Evolutionary conservation across 1,139 yeast species (phyloP), one percentile per base, ranked within the genome.

Genomic region (Entelexis paramagnoliae): DNA sequence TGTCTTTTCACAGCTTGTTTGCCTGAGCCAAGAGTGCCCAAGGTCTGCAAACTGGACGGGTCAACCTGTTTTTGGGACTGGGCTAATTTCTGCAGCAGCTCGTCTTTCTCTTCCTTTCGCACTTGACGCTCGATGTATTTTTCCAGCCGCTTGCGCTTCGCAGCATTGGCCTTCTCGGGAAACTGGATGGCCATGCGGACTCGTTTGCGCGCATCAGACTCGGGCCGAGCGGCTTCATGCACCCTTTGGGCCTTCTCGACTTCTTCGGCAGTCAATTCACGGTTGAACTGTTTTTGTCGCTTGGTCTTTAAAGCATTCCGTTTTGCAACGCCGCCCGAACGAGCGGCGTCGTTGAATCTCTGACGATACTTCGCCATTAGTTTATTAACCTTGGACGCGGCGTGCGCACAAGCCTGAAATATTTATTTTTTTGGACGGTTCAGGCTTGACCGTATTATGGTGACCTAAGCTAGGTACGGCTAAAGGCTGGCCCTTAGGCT

Each of bases 41-140:
- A 72, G 2, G 77, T 74, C 20, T 80, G 80, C 59, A 86, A 70
- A 17, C 77, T 62, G 0, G 79, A 69, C 0, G 95, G 80, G 62
- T 89, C 95, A 43, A 89, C 75, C 32, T 60, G 60, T 14, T 69
- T 61, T 57, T 81, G 79, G 4, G 55, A 46, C 11, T 33, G 19
- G 1, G 94, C 80, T 45, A 91, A 73, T 64, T 88, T 89, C 55
- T 81, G 81, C 44, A 91, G 71, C 53, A 91, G 71, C 4, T 76
- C 76, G 60, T 83, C 85, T 68, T 85, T 86, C 68, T 91, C 97
- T 65, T 89, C 95, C 64, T 95, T 76, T 60, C 84, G 83, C 58
- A 91, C 67, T 66, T 91, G 97, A 67, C 58, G 53, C 32, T 60
- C 72, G 49, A 72, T 70, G 57, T 72, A 72, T 58, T 72, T 72